A percentile compares a stretch with the other conserved stretches of the same genome.
These are phyloP conservation scores for Garcia nutans DNA, from an alignment of 345 rosid species.

Conservation along the genomic window DNA sequence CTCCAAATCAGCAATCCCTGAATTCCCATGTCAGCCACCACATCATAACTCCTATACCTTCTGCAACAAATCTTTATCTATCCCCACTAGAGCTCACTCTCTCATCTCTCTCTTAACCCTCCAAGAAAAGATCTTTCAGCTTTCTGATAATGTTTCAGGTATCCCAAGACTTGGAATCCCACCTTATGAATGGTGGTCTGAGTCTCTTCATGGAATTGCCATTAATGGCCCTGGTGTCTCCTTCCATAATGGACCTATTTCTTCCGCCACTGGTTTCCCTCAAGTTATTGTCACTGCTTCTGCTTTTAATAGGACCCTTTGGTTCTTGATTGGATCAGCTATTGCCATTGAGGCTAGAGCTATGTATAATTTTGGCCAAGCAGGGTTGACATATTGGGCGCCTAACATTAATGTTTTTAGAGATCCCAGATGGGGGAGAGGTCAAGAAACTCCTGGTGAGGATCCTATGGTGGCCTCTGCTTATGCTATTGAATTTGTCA, in stretches of 20 bases:
- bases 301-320: constrained; percentile 70
- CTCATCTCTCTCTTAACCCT: constrained; percentile 72
- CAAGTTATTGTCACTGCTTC: constrained; percentile 75
- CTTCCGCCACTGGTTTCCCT: constrained; percentile 78
- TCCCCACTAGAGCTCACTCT: constrained; percentile 51
- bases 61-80: constrained; percentile 66
- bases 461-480: constrained; percentile 81
- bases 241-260: constrained; percentile 53
- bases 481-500: constrained; percentile 68
- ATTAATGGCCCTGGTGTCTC: constrained; percentile 82
- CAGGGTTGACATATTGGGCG: constrained; percentile 93
- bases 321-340: constrained; percentile 71
- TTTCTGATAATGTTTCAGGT: constrained; percentile 64
- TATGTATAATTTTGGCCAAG: constrained; percentile 81
- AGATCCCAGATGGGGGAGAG: constrained; percentile 98
- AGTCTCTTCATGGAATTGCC: constrained; percentile 87
- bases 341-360: constrained; percentile 75
- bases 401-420: constrained; percentile 82
- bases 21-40: constrained; percentile 65
- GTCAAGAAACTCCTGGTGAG: constrained; percentile 95
- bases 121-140: constrained; percentile 65
- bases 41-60: constrained; percentile 47
- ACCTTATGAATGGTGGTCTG: constrained; percentile 93
- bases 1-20: constrained; percentile 22
- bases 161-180: constrained; percentile 82